Percentiles rank a stretch among this genome's conserved stretches.
phyloP scores from a whole-genome alignment of 192 early-diverging fungal species.

The Coemansia nantahalensis region DNA sequence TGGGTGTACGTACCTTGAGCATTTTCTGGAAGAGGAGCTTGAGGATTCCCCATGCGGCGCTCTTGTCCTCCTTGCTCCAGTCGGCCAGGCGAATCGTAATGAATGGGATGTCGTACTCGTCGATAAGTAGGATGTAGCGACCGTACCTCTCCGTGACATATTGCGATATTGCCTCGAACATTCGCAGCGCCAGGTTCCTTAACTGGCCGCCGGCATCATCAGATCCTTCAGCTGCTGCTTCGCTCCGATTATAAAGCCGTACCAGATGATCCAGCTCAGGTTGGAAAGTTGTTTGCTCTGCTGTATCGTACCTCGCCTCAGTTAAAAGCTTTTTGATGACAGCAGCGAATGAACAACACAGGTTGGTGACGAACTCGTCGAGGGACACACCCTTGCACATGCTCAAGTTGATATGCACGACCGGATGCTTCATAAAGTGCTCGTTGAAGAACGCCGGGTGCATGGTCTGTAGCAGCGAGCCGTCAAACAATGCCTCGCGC shows the following conservation, averaged over 20 bases:
- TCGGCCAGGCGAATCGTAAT: conserved; percentile 20
- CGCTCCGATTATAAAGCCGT: neutral
- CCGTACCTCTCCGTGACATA: conserved; percentile 15
- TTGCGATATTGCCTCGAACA: conserved; percentile 16
- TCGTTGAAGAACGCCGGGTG: conserved; percentile 23
- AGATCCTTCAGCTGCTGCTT: neutral
- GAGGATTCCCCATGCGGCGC: conserved; percentile 6
- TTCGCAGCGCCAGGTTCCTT: neutral
- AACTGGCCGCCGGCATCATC: neutral
- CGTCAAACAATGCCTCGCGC: conserved; percentile 28
- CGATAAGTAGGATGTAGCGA: conserved; percentile 31
- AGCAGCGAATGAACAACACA: conserved; percentile 3
- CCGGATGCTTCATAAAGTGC: conserved; percentile 46
- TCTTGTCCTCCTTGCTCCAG: conserved; percentile 12
- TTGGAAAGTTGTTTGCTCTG: too few species aligned
- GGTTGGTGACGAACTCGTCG: conserved; percentile 8
- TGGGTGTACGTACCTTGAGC: conserved; percentile 24
- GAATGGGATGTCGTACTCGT: conserved; percentile 48
- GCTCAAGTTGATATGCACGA: conserved; percentile 27
- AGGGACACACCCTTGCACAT: conserved; percentile 10
- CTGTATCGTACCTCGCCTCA: neutral
- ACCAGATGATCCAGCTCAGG: neutral
- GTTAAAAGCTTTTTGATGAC: conserved; percentile 1
- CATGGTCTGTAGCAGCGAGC: conserved; percentile 23
- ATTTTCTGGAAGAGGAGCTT: conserved; percentile 28